Evolutionary conservation across 768 basidiomycete genomes (phyloP), one percentile per base, ranked within the genome.

Genomic region (Boletus eberwhitei): DNA sequence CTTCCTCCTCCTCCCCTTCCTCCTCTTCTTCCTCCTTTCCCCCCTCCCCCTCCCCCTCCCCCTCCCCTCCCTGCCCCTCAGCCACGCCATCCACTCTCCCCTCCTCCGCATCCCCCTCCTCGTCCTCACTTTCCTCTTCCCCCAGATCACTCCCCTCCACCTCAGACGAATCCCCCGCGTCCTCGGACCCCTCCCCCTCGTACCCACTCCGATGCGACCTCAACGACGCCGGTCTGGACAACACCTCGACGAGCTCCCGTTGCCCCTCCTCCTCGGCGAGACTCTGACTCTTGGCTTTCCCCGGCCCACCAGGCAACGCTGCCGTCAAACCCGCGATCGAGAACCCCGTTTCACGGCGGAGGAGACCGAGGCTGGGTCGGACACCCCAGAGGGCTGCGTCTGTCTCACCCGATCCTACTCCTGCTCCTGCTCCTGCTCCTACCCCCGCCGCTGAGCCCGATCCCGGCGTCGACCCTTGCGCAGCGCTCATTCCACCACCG

Each of bases 311-410:
- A 7, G 92, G 80, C 8, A 91, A 81, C 8, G 78, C 79, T n/a
- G 77, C 83, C 1, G 83, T 79, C 31, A 95, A 75, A 59, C 82
- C 86, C 5, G 88, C 87, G 56, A 94, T 90, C 21, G 91, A 92
- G 64, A 94, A 93, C 12, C 84, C 84, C 22, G 85, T 85, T 50
- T 90, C 88, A 39, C 89, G 78, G 36, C 89, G 75, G 21, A 91
- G 74, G 31, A 91, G 71, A 12, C 89, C 86, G 57, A 89, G 85
- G 3, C 83, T 79, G 14, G 80, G 79, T 4, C 61, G 66, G 71
- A 22, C 75, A 66, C 4, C 71, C 63, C 53, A 64, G 62, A 19
- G 57, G 61, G 48, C 45, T 0, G 31, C n/a, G 50, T 67, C 60
- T 16, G 57, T 16, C 21, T 48, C 58, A 1, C 16, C 32, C n/a